These are phyloP conservation scores for Cladophialophora bantiana DNA, from an alignment of 2,329 filamentous ascomycete genomes.

Conservation along the genomic window DNA sequence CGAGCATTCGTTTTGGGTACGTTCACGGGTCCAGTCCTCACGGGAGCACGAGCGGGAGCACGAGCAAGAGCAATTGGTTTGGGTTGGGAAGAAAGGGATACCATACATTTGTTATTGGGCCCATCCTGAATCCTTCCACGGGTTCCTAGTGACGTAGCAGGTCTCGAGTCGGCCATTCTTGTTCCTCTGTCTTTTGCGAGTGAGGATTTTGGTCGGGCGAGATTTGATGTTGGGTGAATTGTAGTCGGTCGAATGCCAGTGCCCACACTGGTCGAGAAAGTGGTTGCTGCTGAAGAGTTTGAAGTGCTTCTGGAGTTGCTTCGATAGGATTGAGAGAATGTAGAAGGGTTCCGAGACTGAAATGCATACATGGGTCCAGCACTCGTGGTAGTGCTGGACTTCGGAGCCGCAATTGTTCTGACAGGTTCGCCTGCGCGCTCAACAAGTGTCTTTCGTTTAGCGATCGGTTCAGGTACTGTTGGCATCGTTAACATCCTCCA, in stretches of 20 bases:
- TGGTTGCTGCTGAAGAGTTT: conserved; percentile 55
- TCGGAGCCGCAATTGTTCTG: conserved; percentile 51
- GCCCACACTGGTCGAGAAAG: conserved; percentile 66
- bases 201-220: conserved; percentile 59
- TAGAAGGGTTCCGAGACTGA: conserved; percentile 47
- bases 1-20: conserved; percentile 31
- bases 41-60: conserved; percentile 24
- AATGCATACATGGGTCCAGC: conserved; percentile 56
- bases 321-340: conserved; percentile 52
- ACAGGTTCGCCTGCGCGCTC: conserved; percentile 64
- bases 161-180: conserved; percentile 50
- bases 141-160: conserved; percentile 53
- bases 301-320: conserved; percentile 45
- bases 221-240: conserved; percentile 46
- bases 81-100: conserved; percentile 46
- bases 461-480: conserved; percentile 61
- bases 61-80: conserved; percentile 33
- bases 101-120: conserved; percentile 62
- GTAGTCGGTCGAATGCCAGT: conserved; percentile 58
- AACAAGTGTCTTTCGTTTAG: conserved; percentile 67
- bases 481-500: conserved; percentile 48
- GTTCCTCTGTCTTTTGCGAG: conserved; percentile 59
- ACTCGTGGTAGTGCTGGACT: conserved; percentile 51
- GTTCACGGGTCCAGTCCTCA: conserved; percentile 26
- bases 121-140: conserved; percentile 48